Conservation (phyloP, 2,329 filamentous ascomycete species). For the Thelonectria blattea region DNA sequence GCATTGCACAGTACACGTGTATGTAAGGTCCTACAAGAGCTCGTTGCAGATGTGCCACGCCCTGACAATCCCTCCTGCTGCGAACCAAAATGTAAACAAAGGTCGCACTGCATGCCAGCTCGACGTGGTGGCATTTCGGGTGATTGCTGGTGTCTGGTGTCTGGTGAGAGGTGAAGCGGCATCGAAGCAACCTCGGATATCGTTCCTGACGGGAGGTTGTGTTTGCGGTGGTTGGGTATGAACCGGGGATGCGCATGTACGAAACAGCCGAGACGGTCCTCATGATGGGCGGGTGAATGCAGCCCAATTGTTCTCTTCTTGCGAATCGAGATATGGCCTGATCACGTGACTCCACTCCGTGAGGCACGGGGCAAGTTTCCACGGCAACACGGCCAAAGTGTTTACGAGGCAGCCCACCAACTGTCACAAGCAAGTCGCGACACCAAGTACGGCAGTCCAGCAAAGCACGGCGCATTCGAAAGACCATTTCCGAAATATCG, state of each 20-base stretch:
- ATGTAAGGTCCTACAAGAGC: constrained; percentile 11
- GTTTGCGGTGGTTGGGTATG: background rate
- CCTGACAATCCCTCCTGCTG: constrained; percentile 11
- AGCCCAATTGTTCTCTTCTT: constrained; percentile 3
- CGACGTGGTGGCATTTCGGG: constrained; percentile 10
- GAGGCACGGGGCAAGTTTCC: constrained; percentile 27
- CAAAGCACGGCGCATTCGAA: constrained; percentile 9
- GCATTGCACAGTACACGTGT: constrained; percentile 20
- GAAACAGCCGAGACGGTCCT: too few species aligned
- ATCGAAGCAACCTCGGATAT: background rate
- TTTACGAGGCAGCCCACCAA: constrained; percentile 27
- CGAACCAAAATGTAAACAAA: constrained; percentile 9
- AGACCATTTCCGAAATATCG: background rate
- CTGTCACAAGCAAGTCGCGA: constrained; percentile 21
- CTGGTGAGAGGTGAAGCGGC: background rate
- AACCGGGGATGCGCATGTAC: background rate
- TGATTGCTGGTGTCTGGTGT: background rate
- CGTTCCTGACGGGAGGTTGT: background rate
- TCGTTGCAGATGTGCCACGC: constrained; percentile 12
- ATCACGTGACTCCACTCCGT: constrained; percentile 26
- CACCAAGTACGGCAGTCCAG: constrained; percentile 7
- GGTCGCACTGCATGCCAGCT: constrained; percentile 13
- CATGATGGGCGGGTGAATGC: background rate
- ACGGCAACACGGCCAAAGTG: constrained; percentile 32
- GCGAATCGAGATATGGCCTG: background rate